Conservation (phyloP, 805 yeast genomes). For the Wickerhamiella occidentalis region DNA sequence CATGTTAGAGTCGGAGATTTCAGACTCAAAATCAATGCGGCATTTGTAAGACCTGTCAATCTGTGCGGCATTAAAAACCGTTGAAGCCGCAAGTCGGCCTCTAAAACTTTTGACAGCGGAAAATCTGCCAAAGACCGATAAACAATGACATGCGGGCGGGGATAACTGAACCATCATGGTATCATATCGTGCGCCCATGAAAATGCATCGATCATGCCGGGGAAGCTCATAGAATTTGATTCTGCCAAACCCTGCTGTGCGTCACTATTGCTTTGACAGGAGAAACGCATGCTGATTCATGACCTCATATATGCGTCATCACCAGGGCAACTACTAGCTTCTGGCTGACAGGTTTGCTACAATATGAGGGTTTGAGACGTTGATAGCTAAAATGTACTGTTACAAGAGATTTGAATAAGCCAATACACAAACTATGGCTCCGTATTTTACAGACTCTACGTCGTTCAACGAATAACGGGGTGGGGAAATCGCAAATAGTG, state of each 20-base stretch:
- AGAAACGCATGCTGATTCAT: background rate
- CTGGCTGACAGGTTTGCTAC: too few relatives aligned
- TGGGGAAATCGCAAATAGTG: too few relatives aligned
- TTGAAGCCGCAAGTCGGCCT: background rate
- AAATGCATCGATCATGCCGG: background rate
- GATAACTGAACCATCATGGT: too few relatives aligned
- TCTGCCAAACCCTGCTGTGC: background rate
- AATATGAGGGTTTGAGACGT: too few relatives aligned
- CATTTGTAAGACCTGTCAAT: background rate
- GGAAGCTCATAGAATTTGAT: background rate
- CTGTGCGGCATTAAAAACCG: background rate
- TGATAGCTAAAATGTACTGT: too few relatives aligned
- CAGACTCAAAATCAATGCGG: too few relatives aligned
- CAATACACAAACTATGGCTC: too few relatives aligned
- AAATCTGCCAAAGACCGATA: background rate
- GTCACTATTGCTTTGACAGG: conserved; percentile 2
- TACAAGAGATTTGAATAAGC: too few relatives aligned
- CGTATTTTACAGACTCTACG: too few relatives aligned
- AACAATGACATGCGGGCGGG: too few relatives aligned
- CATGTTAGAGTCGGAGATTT: too few relatives aligned
- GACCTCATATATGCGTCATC: background rate
- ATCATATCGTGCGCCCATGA: background rate
- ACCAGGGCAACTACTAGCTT: background rate
- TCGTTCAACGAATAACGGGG: too few relatives aligned
- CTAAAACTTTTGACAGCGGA: background rate